phyloP scores from a whole-genome alignment of 345 rosid genomes.

The Gossypium australe region DNA sequence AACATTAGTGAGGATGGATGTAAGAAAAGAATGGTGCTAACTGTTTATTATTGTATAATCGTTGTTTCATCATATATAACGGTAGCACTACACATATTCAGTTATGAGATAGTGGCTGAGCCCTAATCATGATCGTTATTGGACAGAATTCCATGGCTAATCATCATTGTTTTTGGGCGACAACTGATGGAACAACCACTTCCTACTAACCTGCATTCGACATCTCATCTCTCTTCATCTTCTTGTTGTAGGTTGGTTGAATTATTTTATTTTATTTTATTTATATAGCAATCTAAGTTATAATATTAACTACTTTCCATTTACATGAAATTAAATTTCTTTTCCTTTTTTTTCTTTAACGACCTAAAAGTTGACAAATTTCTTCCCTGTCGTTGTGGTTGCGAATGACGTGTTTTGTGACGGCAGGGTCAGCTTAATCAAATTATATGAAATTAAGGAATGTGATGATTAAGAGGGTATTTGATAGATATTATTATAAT shows the following conservation, averaged over 20 bases:
- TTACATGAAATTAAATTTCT: not conserved
- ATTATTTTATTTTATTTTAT: not conserved
- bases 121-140: constrained; percentile 52
- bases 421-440: not conserved
- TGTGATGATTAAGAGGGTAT: not conserved
- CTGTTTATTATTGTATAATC: too few relatives aligned
- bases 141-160: constrained; percentile 44
- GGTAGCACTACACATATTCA: constrained; percentile 20
- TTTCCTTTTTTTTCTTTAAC: not conserved
- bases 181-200: constrained; percentile 78
- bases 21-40: not conserved
- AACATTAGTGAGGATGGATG: not conserved
- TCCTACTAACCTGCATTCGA: constrained; percentile 33
- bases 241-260: constrained; percentile 19
- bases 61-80: constrained; percentile 14
- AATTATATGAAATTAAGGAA: not conserved
- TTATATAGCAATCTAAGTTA: not conserved
- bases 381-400: not conserved
- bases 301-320: not conserved
- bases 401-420: constrained; percentile 25
- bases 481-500: too few relatives aligned
- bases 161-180: constrained; percentile 50
- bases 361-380: constrained; percentile 7
- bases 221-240: constrained; percentile 37
- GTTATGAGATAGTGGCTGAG: constrained; percentile 46